Conservation (phyloP, 495 filamentous ascomycete genomes). For the Hypoxylon fragiforme region DNA sequence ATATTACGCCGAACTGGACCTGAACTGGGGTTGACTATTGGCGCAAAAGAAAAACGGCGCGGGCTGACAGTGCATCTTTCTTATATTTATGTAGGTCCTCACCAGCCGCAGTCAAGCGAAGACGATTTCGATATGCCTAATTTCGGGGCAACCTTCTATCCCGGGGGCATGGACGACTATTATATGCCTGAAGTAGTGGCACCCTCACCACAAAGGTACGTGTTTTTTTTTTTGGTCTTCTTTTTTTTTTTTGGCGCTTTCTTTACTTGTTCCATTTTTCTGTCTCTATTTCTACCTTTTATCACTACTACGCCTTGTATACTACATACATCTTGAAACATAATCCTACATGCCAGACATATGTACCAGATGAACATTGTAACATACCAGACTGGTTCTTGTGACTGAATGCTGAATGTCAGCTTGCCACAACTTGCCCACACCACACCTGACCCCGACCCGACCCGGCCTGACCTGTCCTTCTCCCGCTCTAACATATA, state of each 20-base stretch:
- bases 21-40: conserved; percentile 10
- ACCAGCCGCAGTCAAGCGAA: conserved; percentile 39
- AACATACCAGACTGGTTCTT: conserved; percentile 1
- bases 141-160: conserved; percentile 86
- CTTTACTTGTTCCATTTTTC: background rate
- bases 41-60: conserved; percentile 21
- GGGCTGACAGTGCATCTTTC: conserved; percentile 37
- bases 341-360: background rate
- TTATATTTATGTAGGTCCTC: conserved; percentile 47
- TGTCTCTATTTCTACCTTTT: background rate
- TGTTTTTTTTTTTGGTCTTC: conserved; percentile 23
- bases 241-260: conserved; percentile 13
- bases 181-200: conserved; percentile 66
- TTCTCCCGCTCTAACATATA: too few relatives aligned
- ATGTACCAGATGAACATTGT: too few relatives aligned
- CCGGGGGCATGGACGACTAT: conserved; percentile 87
- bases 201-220: conserved; percentile 88
- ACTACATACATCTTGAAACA: background rate
- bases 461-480: conserved; percentile 14
- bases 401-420: conserved; percentile 17
- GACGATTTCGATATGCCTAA: conserved; percentile 52
- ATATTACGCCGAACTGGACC: conserved; percentile 20
- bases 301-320: background rate
- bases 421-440: background rate
- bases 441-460: conserved; percentile 12